These are phyloP conservation scores for Lunasporangiospora selenospora DNA, from an alignment of 192 early-diverging fungal species.

Conservation along the genomic window DNA sequence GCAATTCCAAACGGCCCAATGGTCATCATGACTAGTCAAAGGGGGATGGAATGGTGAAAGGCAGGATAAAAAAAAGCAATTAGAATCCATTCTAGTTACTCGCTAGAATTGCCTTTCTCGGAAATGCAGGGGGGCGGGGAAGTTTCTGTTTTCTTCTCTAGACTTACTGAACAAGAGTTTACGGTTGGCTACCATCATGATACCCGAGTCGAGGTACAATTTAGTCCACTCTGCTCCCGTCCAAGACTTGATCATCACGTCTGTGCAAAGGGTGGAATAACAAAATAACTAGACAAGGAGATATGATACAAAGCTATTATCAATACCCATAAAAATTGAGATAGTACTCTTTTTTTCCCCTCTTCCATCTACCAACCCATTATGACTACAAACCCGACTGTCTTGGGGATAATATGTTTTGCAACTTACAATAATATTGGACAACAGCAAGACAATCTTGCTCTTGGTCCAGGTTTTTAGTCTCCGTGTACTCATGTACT, in stretches of 20 bases:
- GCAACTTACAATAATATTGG: conserved; percentile 53
- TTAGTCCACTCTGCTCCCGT: conserved; percentile 26
- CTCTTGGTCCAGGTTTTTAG: conserved; percentile 49
- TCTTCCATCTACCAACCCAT: conserved; percentile 1
- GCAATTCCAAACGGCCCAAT: conserved; percentile 43
- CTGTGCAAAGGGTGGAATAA: conserved; percentile 39
- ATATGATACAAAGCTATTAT: not conserved
- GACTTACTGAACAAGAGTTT: conserved; percentile 22
- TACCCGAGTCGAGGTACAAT: conserved; percentile 26
- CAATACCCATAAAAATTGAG: conserved; percentile 1
- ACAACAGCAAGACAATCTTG: conserved; percentile 50
- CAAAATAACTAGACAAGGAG: conserved; percentile 25
- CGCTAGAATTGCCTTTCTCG: too few species aligned
- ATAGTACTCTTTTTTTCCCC: not conserved
- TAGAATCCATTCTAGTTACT: too few species aligned
- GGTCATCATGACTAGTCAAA: conserved; percentile 30
- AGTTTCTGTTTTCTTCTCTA: not conserved
- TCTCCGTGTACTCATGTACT: not conserved
- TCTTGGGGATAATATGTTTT: not conserved
- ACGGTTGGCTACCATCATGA: conserved; percentile 33
- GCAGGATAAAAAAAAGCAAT: too few species aligned
- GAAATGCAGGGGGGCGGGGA: too few species aligned
- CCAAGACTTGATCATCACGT: conserved; percentile 35
- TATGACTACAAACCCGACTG: not conserved
- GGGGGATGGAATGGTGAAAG: not conserved